Conservation (phyloP, 495 filamentous ascomycete species). For the Penicillium turbatum region DNA sequence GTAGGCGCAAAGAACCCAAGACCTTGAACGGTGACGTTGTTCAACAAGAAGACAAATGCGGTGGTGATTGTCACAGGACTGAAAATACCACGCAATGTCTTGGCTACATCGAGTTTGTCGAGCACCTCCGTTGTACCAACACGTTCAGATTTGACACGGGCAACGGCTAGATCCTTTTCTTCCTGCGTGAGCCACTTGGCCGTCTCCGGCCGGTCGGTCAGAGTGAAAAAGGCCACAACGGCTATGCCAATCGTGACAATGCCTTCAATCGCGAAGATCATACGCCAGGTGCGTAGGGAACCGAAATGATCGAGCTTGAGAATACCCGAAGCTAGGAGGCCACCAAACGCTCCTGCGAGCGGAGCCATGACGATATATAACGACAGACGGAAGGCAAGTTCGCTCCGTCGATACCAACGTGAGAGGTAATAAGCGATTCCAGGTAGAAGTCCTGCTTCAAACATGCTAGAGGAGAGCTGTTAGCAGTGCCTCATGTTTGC, state of each 20-base stretch:
- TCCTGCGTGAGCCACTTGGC: constrained; percentile 61
- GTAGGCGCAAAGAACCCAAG: constrained; percentile 70
- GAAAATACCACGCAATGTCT: constrained; percentile 48
- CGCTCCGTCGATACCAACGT: constrained; percentile 64
- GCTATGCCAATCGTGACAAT: constrained; percentile 61
- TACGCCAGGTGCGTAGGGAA: constrained; percentile 55
- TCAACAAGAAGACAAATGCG: constrained; percentile 47
- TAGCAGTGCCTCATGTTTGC: not conserved
- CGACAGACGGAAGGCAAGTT: constrained; percentile 57
- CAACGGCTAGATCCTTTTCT: constrained; percentile 59
- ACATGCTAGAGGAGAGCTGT: constrained; percentile 25
- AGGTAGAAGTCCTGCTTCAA: constrained; percentile 69
- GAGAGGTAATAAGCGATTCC: constrained; percentile 70
- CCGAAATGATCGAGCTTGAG: constrained; percentile 43
- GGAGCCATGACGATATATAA: constrained; percentile 57
- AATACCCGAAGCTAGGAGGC: constrained; percentile 59
- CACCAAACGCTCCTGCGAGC: constrained; percentile 66
- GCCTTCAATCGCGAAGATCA: constrained; percentile 75
- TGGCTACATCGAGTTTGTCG: constrained; percentile 42
- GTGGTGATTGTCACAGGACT: constrained; percentile 45
- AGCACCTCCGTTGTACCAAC: constrained; percentile 60
- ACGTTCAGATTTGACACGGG: constrained; percentile 60
- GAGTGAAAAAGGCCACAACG: constrained; percentile 51
- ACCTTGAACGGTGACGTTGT: constrained; percentile 54
- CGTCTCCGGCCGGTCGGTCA: constrained; percentile 65